A percentile compares a stretch with the other conserved stretches of the same genome.
Evolutionary conservation across 805 yeast species (phyloP).

Genomic region (Nakazawaea ishiwadae): DNA sequence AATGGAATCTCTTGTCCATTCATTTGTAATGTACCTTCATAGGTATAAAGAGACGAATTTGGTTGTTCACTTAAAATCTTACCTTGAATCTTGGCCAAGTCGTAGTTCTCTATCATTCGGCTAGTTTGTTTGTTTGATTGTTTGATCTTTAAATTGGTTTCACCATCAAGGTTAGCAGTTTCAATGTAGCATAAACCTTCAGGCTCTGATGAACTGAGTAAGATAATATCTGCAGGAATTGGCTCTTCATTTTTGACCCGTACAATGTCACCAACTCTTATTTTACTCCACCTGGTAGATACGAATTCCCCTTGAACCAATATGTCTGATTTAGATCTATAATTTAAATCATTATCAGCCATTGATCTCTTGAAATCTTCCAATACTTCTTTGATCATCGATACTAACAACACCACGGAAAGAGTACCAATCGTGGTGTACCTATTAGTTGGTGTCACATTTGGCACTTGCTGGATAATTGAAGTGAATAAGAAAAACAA

Average conservation of each 20-base stretch:
- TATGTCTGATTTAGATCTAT: constrained; percentile 62
- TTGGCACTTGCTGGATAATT: constrained; percentile 92
- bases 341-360: constrained; percentile 87
- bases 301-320: constrained; percentile 59
- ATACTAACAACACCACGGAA: constrained; percentile 76
- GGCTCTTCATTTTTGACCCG: constrained; percentile 82
- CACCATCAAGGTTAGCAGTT: constrained; percentile 97
- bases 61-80: constrained; percentile 83
- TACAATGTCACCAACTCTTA: constrained; percentile 88
- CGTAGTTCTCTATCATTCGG: constrained; percentile 59
- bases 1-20: constrained; percentile 62
- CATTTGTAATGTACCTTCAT: constrained; percentile 77
- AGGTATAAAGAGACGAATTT: constrained; percentile 88
- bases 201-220: constrained; percentile 92
- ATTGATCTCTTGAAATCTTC: constrained; percentile 87
- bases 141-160: constrained; percentile 92
- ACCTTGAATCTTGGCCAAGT: constrained; percentile 50
- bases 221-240: constrained; percentile 86
- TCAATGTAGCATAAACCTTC: constrained; percentile 97
- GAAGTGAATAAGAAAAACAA: constrained; percentile 91
- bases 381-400: constrained; percentile 85
- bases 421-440: constrained; percentile 94
- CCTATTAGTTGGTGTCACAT: constrained; percentile 93
- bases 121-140: constrained; percentile 82
- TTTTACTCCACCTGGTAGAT: constrained; percentile 75